These are phyloP conservation scores for Fraxinus nigra DNA, from an alignment of 305 asterid genomes.

Conservation along the genomic window DNA sequence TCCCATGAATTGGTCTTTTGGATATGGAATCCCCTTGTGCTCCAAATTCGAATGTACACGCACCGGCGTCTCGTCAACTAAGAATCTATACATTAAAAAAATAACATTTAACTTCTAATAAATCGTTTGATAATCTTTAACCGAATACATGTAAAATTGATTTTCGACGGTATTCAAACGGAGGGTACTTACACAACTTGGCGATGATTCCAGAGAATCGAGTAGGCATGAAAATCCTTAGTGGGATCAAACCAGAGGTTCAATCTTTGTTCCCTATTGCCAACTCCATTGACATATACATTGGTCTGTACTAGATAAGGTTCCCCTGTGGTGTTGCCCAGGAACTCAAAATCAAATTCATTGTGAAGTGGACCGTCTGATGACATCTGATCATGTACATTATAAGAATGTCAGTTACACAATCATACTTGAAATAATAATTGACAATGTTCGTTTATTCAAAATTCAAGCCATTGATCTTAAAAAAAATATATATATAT, in stretches of 20 bases:
- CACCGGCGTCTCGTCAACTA: slow-evolving; percentile 83
- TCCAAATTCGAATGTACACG: slow-evolving; percentile 79
- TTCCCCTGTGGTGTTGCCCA: slow-evolving; percentile 83
- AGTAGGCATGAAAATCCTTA: slow-evolving; percentile 72
- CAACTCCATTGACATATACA: slow-evolving; percentile 79
- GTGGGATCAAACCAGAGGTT: slow-evolving; percentile 94
- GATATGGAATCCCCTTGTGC: slow-evolving; percentile 76
- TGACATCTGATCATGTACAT: slow-evolving; percentile 64
- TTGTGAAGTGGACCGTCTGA: slow-evolving; percentile 80
- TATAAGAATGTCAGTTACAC: background rate
- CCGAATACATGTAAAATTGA: background rate
- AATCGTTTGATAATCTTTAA: background rate
- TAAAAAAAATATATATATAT: too few species aligned
- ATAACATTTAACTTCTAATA: background rate
- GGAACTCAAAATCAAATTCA: slow-evolving; percentile 87
- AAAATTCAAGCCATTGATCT: too few species aligned
- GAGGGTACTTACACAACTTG: slow-evolving; percentile 74
- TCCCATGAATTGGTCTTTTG: slow-evolving; percentile 87
- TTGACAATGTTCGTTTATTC: too few species aligned
- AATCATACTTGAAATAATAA: too few species aligned
- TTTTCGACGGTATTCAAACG: background rate
- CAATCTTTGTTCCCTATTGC: slow-evolving; percentile 82
- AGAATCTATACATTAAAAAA: slow-evolving; percentile 43
- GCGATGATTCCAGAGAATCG: slow-evolving; percentile 78
- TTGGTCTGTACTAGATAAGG: slow-evolving; percentile 85